Evolutionary conservation across 306 rosid species (phyloP), one percentile per base, ranked within the genome.

Genomic region (Quercus agrifolia): DNA sequence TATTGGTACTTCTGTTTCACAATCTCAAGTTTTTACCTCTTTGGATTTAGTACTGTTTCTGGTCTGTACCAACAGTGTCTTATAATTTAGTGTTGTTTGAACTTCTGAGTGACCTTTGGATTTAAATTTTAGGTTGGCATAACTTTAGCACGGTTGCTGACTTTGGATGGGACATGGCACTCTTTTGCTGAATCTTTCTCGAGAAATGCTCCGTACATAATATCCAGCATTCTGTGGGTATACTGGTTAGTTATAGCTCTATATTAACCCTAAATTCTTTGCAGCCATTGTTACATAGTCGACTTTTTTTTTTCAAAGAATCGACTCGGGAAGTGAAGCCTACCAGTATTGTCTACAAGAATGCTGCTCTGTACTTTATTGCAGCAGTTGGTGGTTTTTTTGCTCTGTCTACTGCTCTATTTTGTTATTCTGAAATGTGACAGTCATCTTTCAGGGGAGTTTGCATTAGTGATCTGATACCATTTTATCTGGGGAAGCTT

Each of bases 391-490:
- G 20, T 77, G 64, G 46, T 72, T 41, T 73, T 9, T 55, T 46
- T 57, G 62, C 71, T 54, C 38, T 74, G 14, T 28, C 68, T 61
- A 12, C 18, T 69, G 23, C n/a, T 80, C 41, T 51, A 57, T 9
- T 62, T 55, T 77, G 20, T 71, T 55, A 59, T 19, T 52, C 70
- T 78, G 35, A 73, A 52, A 76, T 28, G 55, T 61, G 8, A 21
- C 54, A 41, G 46, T 41, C 28, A 23, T 35, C 41, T 77, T 79
- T 62, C 83, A 90, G 92, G 94, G 94, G 94, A 66, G 92, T 90
- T 49, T 90, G 94, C 85, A 83, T 90, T 21, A 90, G 92, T 76
- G 94, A 90, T 81, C 44, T 90, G 75, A 83, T 90, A 77, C 94
- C 92, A 12, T 90, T 90, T 85, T 88, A 88, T 81, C 21, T 90